Evolutionary conservation across 2,329 filamentous ascomycete species (phyloP).

Genomic region (Pestalotiopsis fici): DNA sequence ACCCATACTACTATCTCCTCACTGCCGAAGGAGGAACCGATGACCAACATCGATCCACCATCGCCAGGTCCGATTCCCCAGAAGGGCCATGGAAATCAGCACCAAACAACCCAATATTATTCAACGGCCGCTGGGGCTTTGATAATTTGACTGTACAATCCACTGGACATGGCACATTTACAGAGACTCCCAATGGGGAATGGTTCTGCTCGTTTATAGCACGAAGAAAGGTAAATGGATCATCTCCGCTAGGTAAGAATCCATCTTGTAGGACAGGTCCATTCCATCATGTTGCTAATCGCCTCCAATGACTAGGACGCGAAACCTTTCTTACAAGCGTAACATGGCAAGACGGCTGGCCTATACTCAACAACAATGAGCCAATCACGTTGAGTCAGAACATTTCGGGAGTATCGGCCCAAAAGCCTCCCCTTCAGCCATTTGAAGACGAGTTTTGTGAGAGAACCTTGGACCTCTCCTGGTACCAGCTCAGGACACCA

Average conservation of each 20-base stretch:
- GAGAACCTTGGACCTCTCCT: background rate
- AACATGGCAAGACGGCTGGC: background rate
- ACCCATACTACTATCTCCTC: conserved; percentile 42
- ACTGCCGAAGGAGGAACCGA: conserved; percentile 47
- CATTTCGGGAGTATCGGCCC: background rate
- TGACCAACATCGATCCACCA: conserved; percentile 34
- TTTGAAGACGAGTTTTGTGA: background rate
- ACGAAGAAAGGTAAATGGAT: background rate
- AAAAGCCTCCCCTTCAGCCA: background rate
- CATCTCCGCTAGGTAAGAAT: background rate
- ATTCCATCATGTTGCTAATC: background rate
- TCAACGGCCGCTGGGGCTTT: conserved; percentile 28
- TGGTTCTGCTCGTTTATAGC: background rate
- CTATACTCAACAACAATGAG: background rate
- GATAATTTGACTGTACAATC: background rate
- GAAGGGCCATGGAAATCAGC: conserved; percentile 37
- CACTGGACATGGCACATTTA: background rate
- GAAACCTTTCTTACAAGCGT: background rate
- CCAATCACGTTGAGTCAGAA: background rate
- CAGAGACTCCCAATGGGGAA: background rate
- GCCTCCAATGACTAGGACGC: background rate
- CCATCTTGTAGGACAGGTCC: too few species aligned
- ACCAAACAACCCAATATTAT: conserved; percentile 37
- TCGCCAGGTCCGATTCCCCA: conserved; percentile 33
- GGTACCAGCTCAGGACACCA: background rate